Base-by-base conservation (phyloP, 1,284 basidiomycete genomes). In the Uromyces viciae-fabae region DNA sequence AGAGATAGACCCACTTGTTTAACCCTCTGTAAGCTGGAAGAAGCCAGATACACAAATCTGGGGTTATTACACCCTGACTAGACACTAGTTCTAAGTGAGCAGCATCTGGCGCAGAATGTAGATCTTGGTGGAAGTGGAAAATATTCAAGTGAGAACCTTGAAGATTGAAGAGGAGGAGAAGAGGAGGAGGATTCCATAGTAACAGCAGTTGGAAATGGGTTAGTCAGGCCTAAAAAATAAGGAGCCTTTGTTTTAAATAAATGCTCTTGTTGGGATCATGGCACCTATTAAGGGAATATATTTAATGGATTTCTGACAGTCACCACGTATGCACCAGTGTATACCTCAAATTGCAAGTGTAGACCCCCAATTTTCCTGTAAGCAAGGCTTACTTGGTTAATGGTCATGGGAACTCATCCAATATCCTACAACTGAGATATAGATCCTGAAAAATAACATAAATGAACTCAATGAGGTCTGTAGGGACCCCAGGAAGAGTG, bases 81-180 rank as follows among this genome's bases (percentile, higher is more conserved):
- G n/a, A n/a, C n/a, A n/a, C n/a, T n/a, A n/a, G n/a, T n/a, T n/a
- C n/a, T n/a, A n/a, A n/a, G n/a, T n/a, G n/a, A n/a, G n/a, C n/a
- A n/a, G n/a, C n/a, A n/a, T n/a, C n/a, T n/a, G n/a, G n/a, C n/a
- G n/a, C n/a, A n/a, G n/a, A 89, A 88, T 89, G 88, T 88, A 89
- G 88, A 89, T 89, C 88, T 89, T 89, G 88, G 89, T 89, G 88
- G 88, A 88, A 89, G 89, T 89, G 89, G 88, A 88, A 89, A 89
- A 88, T 89, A 88, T 88, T 88, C 87, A 87, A 88, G 87, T 88
- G 87, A 87, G 88, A 89, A 86, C 88, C 88, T 88, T 87, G 88
- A 88, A 88, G 88, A 89, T 88, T 89, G 88, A 89, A 89, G 88
- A 89, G 88, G 52, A 28, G 52, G 89, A 89, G 88, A 89, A 89